Percentiles rank a stretch among this genome's conserved stretches.
Conservation (phyloP, 345 rosid genomes). For the Melastoma malabathricum region DNA sequence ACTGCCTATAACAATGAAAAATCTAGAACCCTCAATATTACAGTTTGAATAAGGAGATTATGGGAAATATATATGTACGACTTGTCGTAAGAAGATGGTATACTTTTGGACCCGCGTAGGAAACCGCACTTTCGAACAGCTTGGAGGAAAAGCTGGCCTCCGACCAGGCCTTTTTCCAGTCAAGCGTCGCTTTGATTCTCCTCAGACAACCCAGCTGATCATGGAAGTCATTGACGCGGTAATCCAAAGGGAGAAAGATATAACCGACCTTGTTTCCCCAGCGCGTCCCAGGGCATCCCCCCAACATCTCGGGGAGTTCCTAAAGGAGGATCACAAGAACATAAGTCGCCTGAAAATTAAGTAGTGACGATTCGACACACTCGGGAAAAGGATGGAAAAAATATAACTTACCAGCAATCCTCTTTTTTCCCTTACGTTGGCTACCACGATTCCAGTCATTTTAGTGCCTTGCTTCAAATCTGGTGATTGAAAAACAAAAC, state of each 20-base stretch:
- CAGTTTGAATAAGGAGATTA: too few relatives aligned
- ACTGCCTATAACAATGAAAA: conserved; percentile 16
- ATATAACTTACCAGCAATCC: not conserved
- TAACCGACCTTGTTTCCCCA: conserved; percentile 53
- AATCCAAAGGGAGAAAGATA: conserved; percentile 27
- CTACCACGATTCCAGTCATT: conserved; percentile 1
- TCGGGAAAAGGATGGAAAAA: too few relatives aligned
- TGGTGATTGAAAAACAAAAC: too few relatives aligned
- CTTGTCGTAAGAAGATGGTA: too few relatives aligned
- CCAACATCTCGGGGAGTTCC: conserved; percentile 24
- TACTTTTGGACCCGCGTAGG: conserved; percentile 26
- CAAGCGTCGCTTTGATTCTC: conserved; percentile 33
- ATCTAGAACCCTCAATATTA: too few relatives aligned
- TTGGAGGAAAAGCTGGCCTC: conserved; percentile 40
- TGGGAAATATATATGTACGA: too few relatives aligned
- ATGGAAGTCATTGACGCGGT: conserved; percentile 6
- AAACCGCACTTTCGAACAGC: conserved; percentile 26
- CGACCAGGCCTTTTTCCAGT: conserved; percentile 27
- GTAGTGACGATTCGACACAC: too few relatives aligned
- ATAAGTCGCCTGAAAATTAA: too few relatives aligned
- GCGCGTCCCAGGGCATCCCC: conserved; percentile 7
- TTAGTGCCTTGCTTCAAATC: not conserved
- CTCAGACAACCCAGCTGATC: conserved; percentile 26
- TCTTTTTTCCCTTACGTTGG: not conserved
- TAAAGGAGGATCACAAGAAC: too few relatives aligned